These are phyloP conservation scores for Leccinum pachyderme DNA, from an alignment of 1,284 basidiomycete species.

Conservation along the genomic window DNA sequence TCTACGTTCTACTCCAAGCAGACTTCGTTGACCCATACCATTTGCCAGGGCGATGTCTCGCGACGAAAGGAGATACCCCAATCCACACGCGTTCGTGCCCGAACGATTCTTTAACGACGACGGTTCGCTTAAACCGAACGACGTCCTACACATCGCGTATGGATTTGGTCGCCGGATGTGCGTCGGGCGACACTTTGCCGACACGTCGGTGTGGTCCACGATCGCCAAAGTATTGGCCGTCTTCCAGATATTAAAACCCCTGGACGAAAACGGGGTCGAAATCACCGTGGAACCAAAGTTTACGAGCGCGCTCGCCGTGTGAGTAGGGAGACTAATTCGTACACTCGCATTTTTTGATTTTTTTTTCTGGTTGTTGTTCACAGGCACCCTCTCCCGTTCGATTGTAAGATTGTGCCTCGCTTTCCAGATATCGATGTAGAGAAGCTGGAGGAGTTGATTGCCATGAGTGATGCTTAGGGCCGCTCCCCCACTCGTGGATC, in stretches of 20 bases:
- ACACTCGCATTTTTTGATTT: not conserved
- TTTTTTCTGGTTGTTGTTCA: not conserved
- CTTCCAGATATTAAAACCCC: slow-evolving; percentile 12
- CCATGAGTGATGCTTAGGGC: not conserved
- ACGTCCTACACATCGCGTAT: slow-evolving; percentile 7
- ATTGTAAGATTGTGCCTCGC: not conserved
- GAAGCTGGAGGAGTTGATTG: not conserved
- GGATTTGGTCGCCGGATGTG: slow-evolving; percentile 18
- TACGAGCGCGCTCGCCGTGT: slow-evolving; percentile 9
- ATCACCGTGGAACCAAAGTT: slow-evolving; percentile 14
- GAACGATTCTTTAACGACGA: slow-evolving; percentile 16
- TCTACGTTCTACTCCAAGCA: too few relatives aligned
- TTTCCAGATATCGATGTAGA: not conserved
- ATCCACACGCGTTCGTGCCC: slow-evolving; percentile 9
- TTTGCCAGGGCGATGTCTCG: slow-evolving; percentile 13
- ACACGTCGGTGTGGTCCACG: slow-evolving; percentile 15
- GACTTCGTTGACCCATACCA: not conserved
- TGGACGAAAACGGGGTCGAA: slow-evolving; percentile 20
- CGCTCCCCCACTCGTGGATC: not conserved
- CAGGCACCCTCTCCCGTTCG: not conserved
- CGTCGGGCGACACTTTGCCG: slow-evolving; percentile 13
- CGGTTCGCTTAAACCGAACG: slow-evolving; percentile 13
- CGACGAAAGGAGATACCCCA: slow-evolving; percentile 8
- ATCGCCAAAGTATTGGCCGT: slow-evolving; percentile 14
- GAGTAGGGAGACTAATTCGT: slow-evolving; percentile 1